Percentiles rank a stretch among this genome's conserved stretches.
Evolutionary conservation across 371 early-diverging fungal genomes (phyloP).

Genomic region (Sporodiniella umbellata): DNA sequence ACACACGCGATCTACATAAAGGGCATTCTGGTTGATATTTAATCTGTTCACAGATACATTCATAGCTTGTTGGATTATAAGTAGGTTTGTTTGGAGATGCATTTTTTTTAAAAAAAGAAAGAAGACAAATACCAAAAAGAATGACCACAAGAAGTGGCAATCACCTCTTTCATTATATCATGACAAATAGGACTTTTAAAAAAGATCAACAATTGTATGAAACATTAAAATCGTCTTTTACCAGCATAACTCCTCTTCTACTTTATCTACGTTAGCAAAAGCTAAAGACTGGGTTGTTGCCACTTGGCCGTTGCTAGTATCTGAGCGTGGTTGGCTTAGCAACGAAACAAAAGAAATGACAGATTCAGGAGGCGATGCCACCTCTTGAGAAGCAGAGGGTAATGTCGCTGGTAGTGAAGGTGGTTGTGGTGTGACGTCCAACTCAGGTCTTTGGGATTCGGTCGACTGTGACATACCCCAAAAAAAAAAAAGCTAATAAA

Average conservation of each 20-base stretch:
- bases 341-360: not conserved
- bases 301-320: not conserved
- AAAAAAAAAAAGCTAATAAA: too few species aligned
- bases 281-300: not conserved
- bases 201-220: not conserved
- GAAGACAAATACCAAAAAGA: slow-evolving; percentile 71
- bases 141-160: slow-evolving; percentile 82
- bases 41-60: slow-evolving; percentile 73
- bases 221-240: not conserved
- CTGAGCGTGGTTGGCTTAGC: not conserved
- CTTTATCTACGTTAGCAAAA: not conserved
- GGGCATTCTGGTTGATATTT: slow-evolving; percentile 67
- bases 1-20: slow-evolving; percentile 57
- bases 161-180: slow-evolving; percentile 70
- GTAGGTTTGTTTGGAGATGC: not conserved
- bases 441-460: not conserved
- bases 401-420: too few species aligned
- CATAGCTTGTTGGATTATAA: too few species aligned
- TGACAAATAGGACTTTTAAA: slow-evolving; percentile 69
- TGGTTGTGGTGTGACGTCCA: too few species aligned
- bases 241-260: not conserved
- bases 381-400: not conserved
- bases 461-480: too few species aligned
- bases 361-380: not conserved
- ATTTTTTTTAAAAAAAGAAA: not conserved